Percentiles rank a stretch among this genome's conserved stretches.
phyloP scores from a whole-genome alignment of 352 stramenopile genomes.

The Phytophthora pistaciae region DNA sequence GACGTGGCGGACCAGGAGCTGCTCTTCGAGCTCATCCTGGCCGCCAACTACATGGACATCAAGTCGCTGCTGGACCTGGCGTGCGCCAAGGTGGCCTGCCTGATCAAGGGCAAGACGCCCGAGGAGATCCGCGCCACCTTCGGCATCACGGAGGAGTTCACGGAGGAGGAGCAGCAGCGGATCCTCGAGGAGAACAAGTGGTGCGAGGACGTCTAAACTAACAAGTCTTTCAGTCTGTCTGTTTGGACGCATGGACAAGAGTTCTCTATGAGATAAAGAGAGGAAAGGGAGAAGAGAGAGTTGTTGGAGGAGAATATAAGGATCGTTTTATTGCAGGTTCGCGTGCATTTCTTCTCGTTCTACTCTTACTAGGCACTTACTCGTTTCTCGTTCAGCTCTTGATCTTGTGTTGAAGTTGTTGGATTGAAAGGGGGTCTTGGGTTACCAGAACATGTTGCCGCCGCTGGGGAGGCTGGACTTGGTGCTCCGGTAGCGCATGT shows the following conservation, averaged over 20 bases:
- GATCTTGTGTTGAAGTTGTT: background rate
- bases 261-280: too few species aligned
- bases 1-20: slow-evolving; percentile 58
- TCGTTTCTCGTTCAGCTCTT: background rate
- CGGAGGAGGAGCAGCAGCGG: slow-evolving; percentile 68
- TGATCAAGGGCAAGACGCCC: slow-evolving; percentile 77
- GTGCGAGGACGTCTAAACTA: slow-evolving; percentile 53
- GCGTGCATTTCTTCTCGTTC: background rate
- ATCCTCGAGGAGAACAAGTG: slow-evolving; percentile 83
- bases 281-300: background rate
- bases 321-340: slow-evolving; percentile 31
- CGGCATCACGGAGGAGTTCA: slow-evolving; percentile 69
- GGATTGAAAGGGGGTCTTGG: background rate
- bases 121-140: slow-evolving; percentile 73
- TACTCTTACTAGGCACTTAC: too few species aligned
- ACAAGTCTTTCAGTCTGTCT: background rate
- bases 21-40: slow-evolving; percentile 74
- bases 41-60: slow-evolving; percentile 80
- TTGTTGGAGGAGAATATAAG: slow-evolving; percentile 7
- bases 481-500: slow-evolving; percentile 62
- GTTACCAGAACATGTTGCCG: slow-evolving; percentile 66
- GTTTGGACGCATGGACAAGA: too few species aligned
- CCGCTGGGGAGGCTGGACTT: slow-evolving; percentile 50
- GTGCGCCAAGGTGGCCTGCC: slow-evolving; percentile 61
- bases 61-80: slow-evolving; percentile 68